Percentiles rank a stretch among this genome's conserved stretches.
phyloP scores from a whole-genome alignment of 2,329 filamentous ascomycete species.

The Pseudocercospora fijiensis region DNA sequence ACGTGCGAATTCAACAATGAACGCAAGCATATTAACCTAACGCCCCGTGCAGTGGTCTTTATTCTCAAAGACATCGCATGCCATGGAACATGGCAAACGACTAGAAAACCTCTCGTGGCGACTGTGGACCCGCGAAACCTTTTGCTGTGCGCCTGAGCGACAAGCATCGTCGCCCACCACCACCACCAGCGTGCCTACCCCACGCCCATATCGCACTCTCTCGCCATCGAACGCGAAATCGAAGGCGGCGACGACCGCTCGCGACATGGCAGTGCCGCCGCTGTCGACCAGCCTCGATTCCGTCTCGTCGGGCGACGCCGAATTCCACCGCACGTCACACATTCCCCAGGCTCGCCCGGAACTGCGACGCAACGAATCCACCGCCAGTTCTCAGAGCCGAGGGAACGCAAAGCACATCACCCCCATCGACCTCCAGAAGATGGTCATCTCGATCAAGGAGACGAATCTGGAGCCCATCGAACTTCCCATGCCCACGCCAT shows the following conservation, averaged over 20 bases:
- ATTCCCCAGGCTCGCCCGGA: slow-evolving; percentile 60
- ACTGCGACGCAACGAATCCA: slow-evolving; percentile 70
- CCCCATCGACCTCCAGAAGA: slow-evolving; percentile 88
- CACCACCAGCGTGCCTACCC: slow-evolving; percentile 27
- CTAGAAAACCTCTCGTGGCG: slow-evolving; percentile 96
- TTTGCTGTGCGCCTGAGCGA: slow-evolving; percentile 71
- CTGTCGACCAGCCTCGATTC: slow-evolving; percentile 51
- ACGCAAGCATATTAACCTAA: slow-evolving; percentile 12
- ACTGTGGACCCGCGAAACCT: slow-evolving; percentile 89
- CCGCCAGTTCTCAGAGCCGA: slow-evolving; percentile 59
- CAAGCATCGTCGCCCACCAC: slow-evolving; percentile 24
- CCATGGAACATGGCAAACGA: slow-evolving; percentile 86
- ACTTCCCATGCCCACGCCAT: slow-evolving; percentile 34
- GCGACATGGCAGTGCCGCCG: slow-evolving; percentile 38
- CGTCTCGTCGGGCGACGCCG: slow-evolving; percentile 41
- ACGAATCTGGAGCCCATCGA: slow-evolving; percentile 66
- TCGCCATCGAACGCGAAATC: slow-evolving; percentile 26
- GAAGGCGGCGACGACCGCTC: slow-evolving; percentile 12
- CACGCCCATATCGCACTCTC: slow-evolving; percentile 9
- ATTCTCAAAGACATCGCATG: slow-evolving; percentile 90
- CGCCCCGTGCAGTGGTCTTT: slow-evolving; percentile 55
- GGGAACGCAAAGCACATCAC: slow-evolving; percentile 84
- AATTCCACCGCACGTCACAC: slow-evolving; percentile 48
- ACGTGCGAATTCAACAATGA: slow-evolving; percentile 14
- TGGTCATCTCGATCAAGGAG: slow-evolving; percentile 88